phyloP scores from a whole-genome alignment of 306 rosid genomes.

The Chamaecrista fasciculata region DNA sequence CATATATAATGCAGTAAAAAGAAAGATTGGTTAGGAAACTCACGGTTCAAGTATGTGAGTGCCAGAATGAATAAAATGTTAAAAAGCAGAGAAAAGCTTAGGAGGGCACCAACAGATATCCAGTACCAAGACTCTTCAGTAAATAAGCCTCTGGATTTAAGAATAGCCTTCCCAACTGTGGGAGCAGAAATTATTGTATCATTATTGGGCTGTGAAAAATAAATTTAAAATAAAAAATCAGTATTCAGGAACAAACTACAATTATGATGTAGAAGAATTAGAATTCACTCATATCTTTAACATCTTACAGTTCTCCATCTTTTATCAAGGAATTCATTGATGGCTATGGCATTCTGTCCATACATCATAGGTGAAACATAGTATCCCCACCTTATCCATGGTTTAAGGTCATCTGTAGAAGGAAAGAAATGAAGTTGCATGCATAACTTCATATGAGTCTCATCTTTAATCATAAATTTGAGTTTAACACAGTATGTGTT shows the following conservation, averaged over 20 bases:
- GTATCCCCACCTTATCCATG: constrained; percentile 89
- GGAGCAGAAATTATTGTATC: constrained; percentile 38
- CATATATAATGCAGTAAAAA: too few relatives aligned
- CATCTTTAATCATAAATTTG: background rate
- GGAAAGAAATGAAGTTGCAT: background rate
- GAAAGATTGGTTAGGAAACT: constrained; percentile 25
- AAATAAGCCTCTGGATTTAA: constrained; percentile 56
- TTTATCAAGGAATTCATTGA: constrained; percentile 78
- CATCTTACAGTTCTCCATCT: constrained; percentile 72
- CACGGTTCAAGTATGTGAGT: constrained; percentile 61
- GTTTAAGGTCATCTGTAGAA: constrained; percentile 52
- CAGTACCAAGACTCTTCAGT: constrained; percentile 61
- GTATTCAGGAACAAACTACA: background rate
- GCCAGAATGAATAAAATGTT: constrained; percentile 51
- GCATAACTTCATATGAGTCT: background rate
- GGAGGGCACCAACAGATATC: constrained; percentile 65
- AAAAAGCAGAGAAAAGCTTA: constrained; percentile 57
- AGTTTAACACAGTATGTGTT: background rate
- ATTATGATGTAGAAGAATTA: background rate
- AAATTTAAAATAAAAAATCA: background rate
- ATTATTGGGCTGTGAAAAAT: constrained; percentile 35
- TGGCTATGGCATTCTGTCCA: constrained; percentile 80
- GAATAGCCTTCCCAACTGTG: constrained; percentile 67
- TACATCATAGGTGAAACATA: constrained; percentile 89
- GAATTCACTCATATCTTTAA: constrained; percentile 7